A percentile compares a stretch with the other conserved stretches of the same genome.
phyloP scores from a whole-genome alignment of 192 early-diverging fungal species.

The Umbelopsis sp. region DNA sequence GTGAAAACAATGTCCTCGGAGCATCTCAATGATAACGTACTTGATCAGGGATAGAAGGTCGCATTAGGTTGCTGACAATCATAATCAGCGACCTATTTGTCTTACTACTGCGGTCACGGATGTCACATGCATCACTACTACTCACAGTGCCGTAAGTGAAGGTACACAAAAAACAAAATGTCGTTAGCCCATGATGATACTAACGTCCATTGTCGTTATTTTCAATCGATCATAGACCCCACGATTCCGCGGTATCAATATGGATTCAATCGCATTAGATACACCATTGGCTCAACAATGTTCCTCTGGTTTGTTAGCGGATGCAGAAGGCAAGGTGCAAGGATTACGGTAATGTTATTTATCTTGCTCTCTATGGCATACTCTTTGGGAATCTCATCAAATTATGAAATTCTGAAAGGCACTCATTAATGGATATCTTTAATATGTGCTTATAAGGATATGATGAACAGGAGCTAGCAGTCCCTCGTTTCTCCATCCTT shows the following conservation, averaged over 20 bases:
- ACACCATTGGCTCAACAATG: conserved; percentile 83
- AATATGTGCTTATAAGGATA: too few relatives aligned
- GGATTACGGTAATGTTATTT: conserved; percentile 76
- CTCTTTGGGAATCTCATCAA: too few relatives aligned
- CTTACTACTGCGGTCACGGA: conserved; percentile 65
- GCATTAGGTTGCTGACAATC: conserved; percentile 61
- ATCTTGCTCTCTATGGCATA: too few relatives aligned
- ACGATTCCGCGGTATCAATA: conserved; percentile 70
- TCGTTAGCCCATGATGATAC: too few relatives aligned
- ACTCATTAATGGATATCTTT: too few relatives aligned
- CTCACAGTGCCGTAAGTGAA: conserved; percentile 48
- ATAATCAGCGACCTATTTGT: conserved; percentile 58
- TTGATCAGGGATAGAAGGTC: conserved; percentile 67
- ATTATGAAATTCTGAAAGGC: too few relatives aligned
- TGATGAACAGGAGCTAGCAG: too few relatives aligned
- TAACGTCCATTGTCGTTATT: background rate
- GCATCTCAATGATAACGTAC: conserved; percentile 56
- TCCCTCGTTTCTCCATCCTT: too few relatives aligned
- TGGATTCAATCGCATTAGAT: conserved; percentile 81
- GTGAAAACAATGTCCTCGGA: conserved; percentile 68
- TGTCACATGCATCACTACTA: conserved; percentile 56
- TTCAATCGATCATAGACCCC: conserved; percentile 41
- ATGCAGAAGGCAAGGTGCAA: conserved; percentile 64
- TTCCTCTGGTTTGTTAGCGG: conserved; percentile 65
- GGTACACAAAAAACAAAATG: too few relatives aligned